Percentiles rank a stretch among this genome's conserved stretches.
phyloP scores from a whole-genome alignment of 2,329 filamentous ascomycete species.

The Coniella vitis region DNA sequence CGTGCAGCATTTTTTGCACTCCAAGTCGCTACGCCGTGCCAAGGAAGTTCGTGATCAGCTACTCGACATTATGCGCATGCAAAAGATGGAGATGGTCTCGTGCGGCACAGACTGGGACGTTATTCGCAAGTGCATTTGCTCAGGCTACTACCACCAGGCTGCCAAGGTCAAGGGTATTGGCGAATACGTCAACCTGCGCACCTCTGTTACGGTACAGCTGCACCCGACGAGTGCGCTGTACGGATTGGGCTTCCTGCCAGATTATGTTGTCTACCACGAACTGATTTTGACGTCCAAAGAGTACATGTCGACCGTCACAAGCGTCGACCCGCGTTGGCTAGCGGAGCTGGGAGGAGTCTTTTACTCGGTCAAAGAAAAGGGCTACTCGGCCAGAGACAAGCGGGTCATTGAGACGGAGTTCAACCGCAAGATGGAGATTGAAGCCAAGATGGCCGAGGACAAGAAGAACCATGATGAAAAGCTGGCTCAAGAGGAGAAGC shows the following conservation, averaged over 20 bases:
- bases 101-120: constrained; percentile 97
- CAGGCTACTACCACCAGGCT: constrained; percentile 96
- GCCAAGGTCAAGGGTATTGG: constrained; percentile 93
- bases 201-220: constrained; percentile 86
- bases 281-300: constrained; percentile 94
- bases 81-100: constrained; percentile 80
- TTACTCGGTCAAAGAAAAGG: constrained; percentile 96
- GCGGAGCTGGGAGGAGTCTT: constrained; percentile 95
- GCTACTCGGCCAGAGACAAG: constrained; percentile 81
- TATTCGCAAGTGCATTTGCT: constrained; percentile 93
- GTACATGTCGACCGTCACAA: constrained; percentile 95
- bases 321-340: constrained; percentile 94
- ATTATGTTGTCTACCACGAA: constrained; percentile 98
- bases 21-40: constrained; percentile 85
- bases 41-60: constrained; percentile 94
- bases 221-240: constrained; percentile 93
- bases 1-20: constrained; percentile 84
- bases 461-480: constrained; percentile 60
- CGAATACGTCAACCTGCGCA: constrained; percentile 94
- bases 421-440: constrained; percentile 87
- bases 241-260: constrained; percentile 85
- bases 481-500: constrained; percentile 42
- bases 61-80: constrained; percentile 86
- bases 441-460: constrained; percentile 84
- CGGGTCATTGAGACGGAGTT: constrained; percentile 86